phyloP scores from a whole-genome alignment of 2,329 filamentous ascomycete genomes.

The Xylaria sp. region DNA sequence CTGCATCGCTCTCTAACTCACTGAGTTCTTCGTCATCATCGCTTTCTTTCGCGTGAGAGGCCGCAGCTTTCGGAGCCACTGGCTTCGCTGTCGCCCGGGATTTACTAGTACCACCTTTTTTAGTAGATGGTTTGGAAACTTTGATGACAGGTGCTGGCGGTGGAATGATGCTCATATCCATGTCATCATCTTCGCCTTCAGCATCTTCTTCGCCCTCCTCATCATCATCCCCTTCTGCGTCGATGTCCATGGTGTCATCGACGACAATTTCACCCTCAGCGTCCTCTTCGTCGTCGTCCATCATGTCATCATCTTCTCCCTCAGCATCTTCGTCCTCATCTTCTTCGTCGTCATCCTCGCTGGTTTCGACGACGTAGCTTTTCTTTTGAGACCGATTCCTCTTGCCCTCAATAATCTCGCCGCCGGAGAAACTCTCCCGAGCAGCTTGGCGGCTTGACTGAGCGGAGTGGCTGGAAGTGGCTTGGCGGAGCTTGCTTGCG shows the following conservation, averaged over 20 bases:
- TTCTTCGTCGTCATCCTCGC: constrained; percentile 56
- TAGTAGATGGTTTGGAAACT: constrained; percentile 58
- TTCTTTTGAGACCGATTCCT: constrained; percentile 67
- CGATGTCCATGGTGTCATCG: constrained; percentile 54
- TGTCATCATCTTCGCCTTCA: constrained; percentile 64
- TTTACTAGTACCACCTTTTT: constrained; percentile 45
- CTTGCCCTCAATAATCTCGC: constrained; percentile 61
- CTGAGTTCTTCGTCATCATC: constrained; percentile 66
- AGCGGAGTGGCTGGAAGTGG: constrained; percentile 55
- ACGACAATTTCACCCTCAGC: constrained; percentile 50
- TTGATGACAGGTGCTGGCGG: constrained; percentile 59
- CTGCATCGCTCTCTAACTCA: constrained; percentile 64
- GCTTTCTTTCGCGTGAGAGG: constrained; percentile 53
- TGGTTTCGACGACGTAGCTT: constrained; percentile 68
- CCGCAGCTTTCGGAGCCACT: constrained; percentile 46
- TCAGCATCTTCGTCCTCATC: constrained; percentile 54
- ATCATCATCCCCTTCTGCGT: constrained; percentile 57
- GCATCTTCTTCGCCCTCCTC: constrained; percentile 58
- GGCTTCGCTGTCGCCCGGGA: constrained; percentile 49
- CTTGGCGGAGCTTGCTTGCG: constrained; percentile 62
- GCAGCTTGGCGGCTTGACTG: constrained; percentile 46
- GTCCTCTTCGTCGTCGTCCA: constrained; percentile 52
- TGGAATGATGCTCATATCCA: constrained; percentile 53
- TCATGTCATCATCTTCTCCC: constrained; percentile 53
- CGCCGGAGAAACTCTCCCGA: constrained; percentile 55